Percentiles rank a stretch among this genome's conserved stretches.
Evolutionary conservation across 192 early-diverging fungal species (phyloP).

Genomic region (Entomortierella chlamydospora): DNA sequence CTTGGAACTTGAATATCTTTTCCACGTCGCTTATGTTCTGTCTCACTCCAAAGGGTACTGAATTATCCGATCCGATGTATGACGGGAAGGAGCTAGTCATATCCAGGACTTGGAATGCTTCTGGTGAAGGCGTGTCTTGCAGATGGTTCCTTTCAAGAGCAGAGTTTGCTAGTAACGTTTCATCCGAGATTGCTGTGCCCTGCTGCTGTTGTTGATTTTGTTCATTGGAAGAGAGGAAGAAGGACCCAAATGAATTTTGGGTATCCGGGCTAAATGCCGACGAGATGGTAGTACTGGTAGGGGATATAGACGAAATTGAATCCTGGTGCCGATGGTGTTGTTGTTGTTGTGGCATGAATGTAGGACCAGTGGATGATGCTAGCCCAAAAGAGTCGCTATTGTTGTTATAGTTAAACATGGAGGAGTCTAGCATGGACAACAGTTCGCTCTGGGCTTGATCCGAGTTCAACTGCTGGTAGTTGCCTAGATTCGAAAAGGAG

Average conservation of each 20-base stretch:
- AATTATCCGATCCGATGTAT: constrained; percentile 18
- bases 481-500: constrained; percentile 41
- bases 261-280: constrained; percentile 26
- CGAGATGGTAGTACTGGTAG: constrained; percentile 14
- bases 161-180: constrained; percentile 15
- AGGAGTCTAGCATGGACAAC: constrained; percentile 37
- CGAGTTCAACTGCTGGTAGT: constrained; percentile 51
- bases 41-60: constrained; percentile 29
- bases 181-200: constrained; percentile 15
- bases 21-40: constrained; percentile 22
- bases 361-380: neutral
- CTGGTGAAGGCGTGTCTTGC: constrained; percentile 32
- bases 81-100: constrained; percentile 35
- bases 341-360: constrained; percentile 6
- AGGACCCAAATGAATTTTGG: neutral
- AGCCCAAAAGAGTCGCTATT: neutral
- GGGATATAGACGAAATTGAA: constrained; percentile 13
- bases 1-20: constrained; percentile 38
- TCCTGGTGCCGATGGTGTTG: neutral
- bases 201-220: neutral
- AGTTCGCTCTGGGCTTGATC: constrained; percentile 45
- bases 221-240: constrained; percentile 5
- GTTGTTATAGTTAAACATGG: constrained; percentile 20
- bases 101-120: constrained; percentile 26
- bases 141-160: constrained; percentile 16